Conservation (phyloP, 2,329 filamentous ascomycete genomes). For the Aureobasidium melanogenum region DNA sequence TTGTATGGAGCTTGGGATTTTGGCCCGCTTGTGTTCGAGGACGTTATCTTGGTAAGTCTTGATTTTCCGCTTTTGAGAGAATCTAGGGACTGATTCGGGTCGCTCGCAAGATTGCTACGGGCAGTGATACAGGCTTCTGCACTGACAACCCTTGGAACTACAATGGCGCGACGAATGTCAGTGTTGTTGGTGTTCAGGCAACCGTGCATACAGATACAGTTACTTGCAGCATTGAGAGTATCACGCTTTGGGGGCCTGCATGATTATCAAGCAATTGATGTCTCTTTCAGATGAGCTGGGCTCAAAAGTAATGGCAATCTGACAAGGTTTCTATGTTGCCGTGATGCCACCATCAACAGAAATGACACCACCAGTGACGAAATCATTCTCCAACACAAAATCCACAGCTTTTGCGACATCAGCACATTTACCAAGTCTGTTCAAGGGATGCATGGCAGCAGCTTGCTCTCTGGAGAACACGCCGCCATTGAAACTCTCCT, state of each 20-base stretch:
- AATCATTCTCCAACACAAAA: neutral
- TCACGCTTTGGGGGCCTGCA: neutral
- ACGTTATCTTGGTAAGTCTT: neutral
- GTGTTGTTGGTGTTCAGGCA: neutral
- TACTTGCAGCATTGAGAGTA: neutral
- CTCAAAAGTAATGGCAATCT: neutral
- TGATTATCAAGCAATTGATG: neutral
- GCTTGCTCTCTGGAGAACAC: neutral
- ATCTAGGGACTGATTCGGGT: neutral
- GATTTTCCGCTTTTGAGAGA: too few relatives aligned
- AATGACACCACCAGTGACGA: neutral
- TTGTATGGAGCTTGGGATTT: neutral
- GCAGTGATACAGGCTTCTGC: neutral
- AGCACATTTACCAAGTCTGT: neutral
- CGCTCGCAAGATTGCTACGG: neutral
- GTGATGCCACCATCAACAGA: slow-evolving; percentile 17
- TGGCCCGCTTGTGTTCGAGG: neutral
- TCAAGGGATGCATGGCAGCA: neutral
- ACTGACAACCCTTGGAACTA: neutral
- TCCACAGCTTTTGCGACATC: neutral
- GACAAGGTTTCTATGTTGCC: neutral
- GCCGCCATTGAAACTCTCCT: neutral
- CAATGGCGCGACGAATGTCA: neutral
- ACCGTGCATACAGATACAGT: neutral
- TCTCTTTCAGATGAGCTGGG: too few relatives aligned